phyloP scores from a whole-genome alignment of 805 yeast genomes.

The Candida michaelii region DNA sequence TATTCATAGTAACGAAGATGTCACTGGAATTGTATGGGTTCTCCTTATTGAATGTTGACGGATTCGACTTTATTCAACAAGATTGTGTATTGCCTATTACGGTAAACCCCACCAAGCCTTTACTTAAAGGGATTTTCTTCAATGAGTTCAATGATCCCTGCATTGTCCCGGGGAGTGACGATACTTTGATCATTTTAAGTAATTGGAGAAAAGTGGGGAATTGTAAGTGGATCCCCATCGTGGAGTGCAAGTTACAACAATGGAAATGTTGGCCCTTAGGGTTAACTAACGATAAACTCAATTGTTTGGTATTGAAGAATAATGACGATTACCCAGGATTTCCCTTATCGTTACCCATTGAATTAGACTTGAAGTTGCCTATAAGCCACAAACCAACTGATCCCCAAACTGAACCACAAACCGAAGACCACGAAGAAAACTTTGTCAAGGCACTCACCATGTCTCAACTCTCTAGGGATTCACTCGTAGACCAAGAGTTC shows the following conservation, averaged over 20 bases:
- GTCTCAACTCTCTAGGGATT: slow-evolving; percentile 62
- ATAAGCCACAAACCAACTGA: slow-evolving; percentile 33
- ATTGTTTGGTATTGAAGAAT: slow-evolving; percentile 75
- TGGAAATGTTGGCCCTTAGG: slow-evolving; percentile 90
- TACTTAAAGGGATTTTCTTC: slow-evolving; percentile 74
- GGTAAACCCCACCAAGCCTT: slow-evolving; percentile 22
- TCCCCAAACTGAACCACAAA: slow-evolving; percentile 20
- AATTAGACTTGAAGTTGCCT: slow-evolving; percentile 70
- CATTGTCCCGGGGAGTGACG: slow-evolving; percentile 70
- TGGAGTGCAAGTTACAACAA: slow-evolving; percentile 61
- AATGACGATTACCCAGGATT: slow-evolving; percentile 64
- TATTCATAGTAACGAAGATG: slow-evolving; percentile 49
- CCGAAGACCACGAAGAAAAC: slow-evolving; percentile 58
- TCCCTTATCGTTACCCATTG: slow-evolving; percentile 84
- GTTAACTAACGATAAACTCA: slow-evolving; percentile 63
- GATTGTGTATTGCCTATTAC: slow-evolving; percentile 38
- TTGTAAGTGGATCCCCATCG: slow-evolving; percentile 83
- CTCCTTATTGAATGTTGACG: slow-evolving; percentile 48
- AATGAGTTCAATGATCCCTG: slow-evolving; percentile 90
- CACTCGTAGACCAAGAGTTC: slow-evolving; percentile 32
- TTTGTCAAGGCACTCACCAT: slow-evolving; percentile 59
- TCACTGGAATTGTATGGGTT: slow-evolving; percentile 38
- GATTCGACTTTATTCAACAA: slow-evolving; percentile 40
- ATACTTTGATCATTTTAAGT: slow-evolving; percentile 64
- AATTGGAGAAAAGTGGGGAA: slow-evolving; percentile 79